These are phyloP conservation scores for Mycena leptocephala DNA, from an alignment of 768 basidiomycete species.

Conservation along the genomic window DNA sequence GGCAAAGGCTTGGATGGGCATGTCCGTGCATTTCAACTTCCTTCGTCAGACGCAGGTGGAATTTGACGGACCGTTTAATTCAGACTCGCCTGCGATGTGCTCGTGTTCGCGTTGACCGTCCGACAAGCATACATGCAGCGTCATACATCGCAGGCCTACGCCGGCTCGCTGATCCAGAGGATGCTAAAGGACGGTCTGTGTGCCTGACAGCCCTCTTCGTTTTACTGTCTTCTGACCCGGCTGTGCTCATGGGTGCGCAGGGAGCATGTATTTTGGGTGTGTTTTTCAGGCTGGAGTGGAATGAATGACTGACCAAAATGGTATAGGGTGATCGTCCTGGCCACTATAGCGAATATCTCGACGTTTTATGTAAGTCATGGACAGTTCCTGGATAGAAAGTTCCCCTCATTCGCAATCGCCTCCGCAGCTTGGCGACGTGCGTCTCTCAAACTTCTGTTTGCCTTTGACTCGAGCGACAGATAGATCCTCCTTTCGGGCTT, in stretches of 20 bases:
- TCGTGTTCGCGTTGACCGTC: constrained; percentile 28
- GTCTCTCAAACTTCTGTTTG: constrained; percentile 15
- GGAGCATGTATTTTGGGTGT: constrained; percentile 28
- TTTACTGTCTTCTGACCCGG: constrained; percentile 22
- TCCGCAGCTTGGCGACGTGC: constrained; percentile 26
- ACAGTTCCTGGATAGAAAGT: constrained; percentile 9
- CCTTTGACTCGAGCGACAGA: constrained; percentile 20
- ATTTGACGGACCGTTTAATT: constrained; percentile 10
- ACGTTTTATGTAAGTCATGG: constrained; percentile 34
- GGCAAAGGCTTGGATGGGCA: constrained; percentile 12
- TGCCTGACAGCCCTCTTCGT: constrained; percentile 10
- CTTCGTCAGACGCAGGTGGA: constrained; percentile 5
- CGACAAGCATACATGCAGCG: constrained; percentile 20
- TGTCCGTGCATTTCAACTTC: constrained; percentile 21
- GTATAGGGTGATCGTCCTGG: constrained; percentile 26
- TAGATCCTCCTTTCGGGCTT: constrained; percentile 24
- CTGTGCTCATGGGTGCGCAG: constrained; percentile 19
- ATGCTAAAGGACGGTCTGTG: constrained; percentile 25
- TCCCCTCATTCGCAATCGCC: constrained; percentile 20
- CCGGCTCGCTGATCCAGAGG: constrained; percentile 22
- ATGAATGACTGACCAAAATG: constrained; percentile 20
- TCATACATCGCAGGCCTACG: constrained; percentile 4
- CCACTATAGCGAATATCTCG: constrained; percentile 53
- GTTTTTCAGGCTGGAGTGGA: constrained; percentile 15
- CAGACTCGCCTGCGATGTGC: constrained; percentile 22